Conservation (phyloP, 352 stramenopile genomes). For the Globisporangium barbulae region DNA sequence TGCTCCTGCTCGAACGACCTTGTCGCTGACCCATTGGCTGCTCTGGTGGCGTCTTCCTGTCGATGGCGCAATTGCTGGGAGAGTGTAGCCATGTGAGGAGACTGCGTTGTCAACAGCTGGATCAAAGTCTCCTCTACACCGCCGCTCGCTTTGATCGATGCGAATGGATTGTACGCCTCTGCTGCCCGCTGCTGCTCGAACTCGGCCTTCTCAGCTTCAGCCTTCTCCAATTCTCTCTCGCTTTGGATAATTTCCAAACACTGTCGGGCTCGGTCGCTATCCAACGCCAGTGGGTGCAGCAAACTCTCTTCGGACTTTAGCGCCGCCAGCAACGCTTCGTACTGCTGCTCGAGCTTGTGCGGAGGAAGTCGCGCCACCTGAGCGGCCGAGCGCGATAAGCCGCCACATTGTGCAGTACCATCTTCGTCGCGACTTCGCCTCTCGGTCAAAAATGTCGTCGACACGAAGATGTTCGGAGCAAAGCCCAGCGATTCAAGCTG, state of each 20-base stretch:
- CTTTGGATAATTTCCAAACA: slow-evolving; percentile 39
- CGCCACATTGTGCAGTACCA: not conserved
- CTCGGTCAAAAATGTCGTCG: slow-evolving; percentile 58
- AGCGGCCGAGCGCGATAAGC: not conserved
- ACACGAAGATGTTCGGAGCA: slow-evolving; percentile 19
- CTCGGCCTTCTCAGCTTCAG: slow-evolving; percentile 15
- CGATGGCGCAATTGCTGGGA: slow-evolving; percentile 44
- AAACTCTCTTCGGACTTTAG: not conserved
- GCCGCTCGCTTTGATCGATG: slow-evolving; percentile 44
- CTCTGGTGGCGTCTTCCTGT: slow-evolving; percentile 39
- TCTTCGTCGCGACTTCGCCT: slow-evolving; percentile 4
- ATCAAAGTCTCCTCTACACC: slow-evolving; percentile 48
- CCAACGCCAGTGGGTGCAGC: not conserved
- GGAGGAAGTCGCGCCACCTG: not conserved
- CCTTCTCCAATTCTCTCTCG: slow-evolving; percentile 33
- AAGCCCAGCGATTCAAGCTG: slow-evolving; percentile 20
- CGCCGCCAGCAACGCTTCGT: slow-evolving; percentile 3
- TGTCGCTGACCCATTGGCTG: not conserved
- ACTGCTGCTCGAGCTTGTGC: slow-evolving; percentile 3
- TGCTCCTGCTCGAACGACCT: not conserved
- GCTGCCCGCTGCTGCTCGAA: slow-evolving; percentile 19
- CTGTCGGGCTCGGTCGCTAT: not conserved
- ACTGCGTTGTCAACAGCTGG: slow-evolving; percentile 28
- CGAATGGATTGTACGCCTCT: slow-evolving; percentile 52
- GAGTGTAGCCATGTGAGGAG: slow-evolving; percentile 22